These are phyloP conservation scores for Umbilicus rupestris DNA, from an alignment of 164 flowering plant genomes.

Conservation along the genomic window DNA sequence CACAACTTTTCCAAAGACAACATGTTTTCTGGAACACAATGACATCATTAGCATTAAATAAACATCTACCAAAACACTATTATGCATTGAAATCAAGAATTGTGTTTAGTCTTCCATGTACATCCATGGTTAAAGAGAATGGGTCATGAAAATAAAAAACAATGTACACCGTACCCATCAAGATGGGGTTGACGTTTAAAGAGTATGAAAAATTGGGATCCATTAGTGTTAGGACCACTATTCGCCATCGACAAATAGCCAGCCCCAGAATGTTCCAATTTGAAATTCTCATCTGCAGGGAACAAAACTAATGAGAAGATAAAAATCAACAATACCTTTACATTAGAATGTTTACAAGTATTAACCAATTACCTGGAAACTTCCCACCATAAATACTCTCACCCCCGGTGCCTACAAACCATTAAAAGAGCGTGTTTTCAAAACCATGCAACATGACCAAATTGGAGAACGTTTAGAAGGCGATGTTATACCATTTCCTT, in stretches of 20 bases:
- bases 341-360: not conserved
- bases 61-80: not conserved
- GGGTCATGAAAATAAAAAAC: not conserved
- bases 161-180: slow-evolving; percentile 39
- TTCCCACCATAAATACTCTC: slow-evolving; percentile 77
- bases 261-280: slow-evolving; percentile 41
- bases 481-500: slow-evolving; percentile 53
- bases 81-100: not conserved
- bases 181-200: slow-evolving; percentile 63
- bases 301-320: not conserved
- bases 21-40: slow-evolving; percentile 48
- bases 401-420: slow-evolving; percentile 79
- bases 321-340: not conserved
- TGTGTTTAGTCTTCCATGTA: not conserved
- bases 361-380: slow-evolving; percentile 43
- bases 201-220: slow-evolving; percentile 67
- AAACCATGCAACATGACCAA: slow-evolving; percentile 20
- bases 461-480: slow-evolving; percentile 8
- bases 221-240: slow-evolving; percentile 63
- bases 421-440: slow-evolving; percentile 32
- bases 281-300: slow-evolving; percentile 61
- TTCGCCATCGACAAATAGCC: slow-evolving; percentile 79
- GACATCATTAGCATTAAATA: not conserved
- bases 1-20: slow-evolving; percentile 67
- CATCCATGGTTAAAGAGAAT: not conserved